Evolutionary conservation across 768 basidiomycete genomes (phyloP).

Genomic region (Pisolithus microcarpus): DNA sequence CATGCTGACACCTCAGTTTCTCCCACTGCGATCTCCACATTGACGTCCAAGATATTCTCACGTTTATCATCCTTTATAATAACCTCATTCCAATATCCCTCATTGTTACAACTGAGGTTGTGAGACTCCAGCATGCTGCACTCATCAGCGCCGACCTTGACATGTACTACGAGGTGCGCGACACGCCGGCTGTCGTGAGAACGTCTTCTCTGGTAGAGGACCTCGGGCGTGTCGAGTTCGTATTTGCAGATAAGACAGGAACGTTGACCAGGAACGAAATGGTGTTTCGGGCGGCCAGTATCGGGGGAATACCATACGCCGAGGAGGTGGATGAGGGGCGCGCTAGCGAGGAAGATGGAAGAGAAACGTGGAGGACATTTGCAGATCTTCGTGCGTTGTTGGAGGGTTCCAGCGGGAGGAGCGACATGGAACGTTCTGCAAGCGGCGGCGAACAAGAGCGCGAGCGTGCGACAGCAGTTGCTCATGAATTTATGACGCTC

Average conservation of each 20-base stretch:
- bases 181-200: conserved; percentile 95
- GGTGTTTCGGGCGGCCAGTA: conserved; percentile 89
- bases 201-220: conserved; percentile 98
- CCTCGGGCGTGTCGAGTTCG: conserved; percentile 95
- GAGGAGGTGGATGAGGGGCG: conserved; percentile 86
- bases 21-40: neutral
- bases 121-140: conserved; percentile 96
- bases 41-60: conserved; percentile 69
- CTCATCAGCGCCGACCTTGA: conserved; percentile 97
- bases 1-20: neutral
- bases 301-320: conserved; percentile 85
- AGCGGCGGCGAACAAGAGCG: conserved; percentile 17
- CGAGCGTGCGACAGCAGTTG: conserved; percentile 40
- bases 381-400: conserved; percentile 57
- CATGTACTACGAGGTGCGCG: conserved; percentile 94
- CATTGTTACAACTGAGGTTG: conserved; percentile 99
- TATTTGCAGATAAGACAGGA: conserved; percentile 93
- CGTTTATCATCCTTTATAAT: conserved; percentile 98
- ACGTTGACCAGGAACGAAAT: conserved; percentile 97
- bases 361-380: conserved; percentile 72
- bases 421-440: conserved; percentile 49
- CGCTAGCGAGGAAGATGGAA: conserved; percentile 49
- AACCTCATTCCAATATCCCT: conserved; percentile 98
- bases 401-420: conserved; percentile 29
- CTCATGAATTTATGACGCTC: conserved; percentile 70